A percentile compares a stretch with the other conserved stretches of the same genome.
phyloP scores from a whole-genome alignment of 352 stramenopile genomes.

The Phytophthora pistaciae region DNA sequence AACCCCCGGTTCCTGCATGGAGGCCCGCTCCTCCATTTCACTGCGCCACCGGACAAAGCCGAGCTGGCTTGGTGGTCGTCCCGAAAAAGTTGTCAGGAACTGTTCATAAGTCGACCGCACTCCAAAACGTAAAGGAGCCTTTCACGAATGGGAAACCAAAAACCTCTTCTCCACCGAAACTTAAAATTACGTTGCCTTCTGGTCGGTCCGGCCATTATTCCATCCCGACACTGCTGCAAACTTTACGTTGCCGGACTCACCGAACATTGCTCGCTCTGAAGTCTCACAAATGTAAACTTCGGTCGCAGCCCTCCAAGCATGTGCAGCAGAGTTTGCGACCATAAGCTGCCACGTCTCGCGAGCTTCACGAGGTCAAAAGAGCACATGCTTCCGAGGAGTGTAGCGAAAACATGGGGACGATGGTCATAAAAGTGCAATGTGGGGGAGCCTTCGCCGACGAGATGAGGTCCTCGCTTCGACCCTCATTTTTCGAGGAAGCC shows the following conservation, averaged over 20 bases:
- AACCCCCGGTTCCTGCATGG: no score
- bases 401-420: conserved; percentile 1
- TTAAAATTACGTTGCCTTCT: background rate
- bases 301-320: no score
- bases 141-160: background rate
- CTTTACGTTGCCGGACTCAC: no score
- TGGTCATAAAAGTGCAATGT: background rate
- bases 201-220: no score
- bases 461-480: no score
- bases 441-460: background rate
- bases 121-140: background rate
- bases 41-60: background rate
- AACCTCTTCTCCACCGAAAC: background rate
- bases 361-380: background rate
- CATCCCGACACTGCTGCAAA: no score
- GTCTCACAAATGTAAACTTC: background rate
- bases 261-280: no score
- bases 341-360: background rate
- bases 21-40: background rate
- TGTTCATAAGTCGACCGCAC: no score
- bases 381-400: conserved; percentile 13
- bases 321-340: no score
- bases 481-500: no score
- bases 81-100: no score
- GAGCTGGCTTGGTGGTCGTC: background rate